Percentiles rank a stretch among this genome's conserved stretches.
These are phyloP conservation scores for Apiospora aurea DNA, from an alignment of 2,329 filamentous ascomycete species.

Conservation along the genomic window DNA sequence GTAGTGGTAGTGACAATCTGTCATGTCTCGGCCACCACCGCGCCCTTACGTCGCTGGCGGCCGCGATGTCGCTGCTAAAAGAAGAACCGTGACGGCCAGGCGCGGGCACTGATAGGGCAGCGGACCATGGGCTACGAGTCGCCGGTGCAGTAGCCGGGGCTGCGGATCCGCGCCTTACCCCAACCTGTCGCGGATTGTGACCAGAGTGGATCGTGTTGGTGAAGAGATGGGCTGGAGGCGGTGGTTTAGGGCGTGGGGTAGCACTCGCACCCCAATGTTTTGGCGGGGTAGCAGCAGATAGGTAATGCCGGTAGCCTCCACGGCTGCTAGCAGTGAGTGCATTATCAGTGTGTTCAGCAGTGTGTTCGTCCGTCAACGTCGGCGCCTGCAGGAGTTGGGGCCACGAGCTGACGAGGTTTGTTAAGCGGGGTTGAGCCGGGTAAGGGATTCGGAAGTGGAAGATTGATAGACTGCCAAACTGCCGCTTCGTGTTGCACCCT, in stretches of 20 bases:
- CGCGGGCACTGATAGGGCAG: conserved; percentile 2
- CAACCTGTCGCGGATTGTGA: background rate
- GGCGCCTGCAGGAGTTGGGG: background rate
- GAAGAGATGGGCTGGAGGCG: background rate
- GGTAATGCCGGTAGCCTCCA: background rate
- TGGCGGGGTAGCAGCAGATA: background rate
- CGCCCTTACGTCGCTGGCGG: background rate
- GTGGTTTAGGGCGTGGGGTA: conserved; percentile 9
- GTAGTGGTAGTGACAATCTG: background rate
- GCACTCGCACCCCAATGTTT: background rate
- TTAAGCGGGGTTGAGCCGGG: background rate
- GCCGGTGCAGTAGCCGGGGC: background rate
- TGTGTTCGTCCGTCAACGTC: background rate
- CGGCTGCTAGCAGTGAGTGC: background rate
- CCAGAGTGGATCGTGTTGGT: background rate
- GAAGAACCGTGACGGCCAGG: conserved; percentile 10
- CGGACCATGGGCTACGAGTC: background rate
- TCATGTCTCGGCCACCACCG: background rate
- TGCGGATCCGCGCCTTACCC: conserved; percentile 7
- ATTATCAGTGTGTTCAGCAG: background rate
- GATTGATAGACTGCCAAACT: background rate
- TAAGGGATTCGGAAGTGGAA: background rate
- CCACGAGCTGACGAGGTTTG: background rate
- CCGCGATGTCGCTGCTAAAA: conserved; percentile 16
- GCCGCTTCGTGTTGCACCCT: background rate